Evolutionary conservation across 2,329 filamentous ascomycete genomes (phyloP).

Genomic region (Allantophomopsis cytisporea): DNA sequence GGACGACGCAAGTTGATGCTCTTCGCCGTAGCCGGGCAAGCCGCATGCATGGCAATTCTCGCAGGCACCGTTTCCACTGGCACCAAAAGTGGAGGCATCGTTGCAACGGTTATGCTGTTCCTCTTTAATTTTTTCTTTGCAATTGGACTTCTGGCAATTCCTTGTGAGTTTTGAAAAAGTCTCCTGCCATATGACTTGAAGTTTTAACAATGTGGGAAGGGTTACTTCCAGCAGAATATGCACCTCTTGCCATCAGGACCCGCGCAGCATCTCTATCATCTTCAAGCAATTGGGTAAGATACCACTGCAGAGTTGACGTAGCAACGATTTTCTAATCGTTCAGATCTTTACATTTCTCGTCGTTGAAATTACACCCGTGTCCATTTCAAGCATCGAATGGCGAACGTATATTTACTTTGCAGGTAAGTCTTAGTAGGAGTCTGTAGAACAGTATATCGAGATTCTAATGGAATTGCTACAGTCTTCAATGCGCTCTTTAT

Average conservation of each 20-base stretch:
- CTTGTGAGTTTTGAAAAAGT: too few relatives aligned
- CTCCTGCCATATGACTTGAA: too few relatives aligned
- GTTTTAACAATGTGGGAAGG: too few relatives aligned
- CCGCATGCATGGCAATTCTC: slow-evolving; percentile 38
- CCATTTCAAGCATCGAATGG: slow-evolving; percentile 17
- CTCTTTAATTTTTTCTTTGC: slow-evolving; percentile 35
- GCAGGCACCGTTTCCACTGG: slow-evolving; percentile 29
- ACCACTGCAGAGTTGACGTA: too few relatives aligned
- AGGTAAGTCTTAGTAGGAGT: slow-evolving; percentile 2
- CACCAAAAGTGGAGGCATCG: slow-evolving; percentile 24
- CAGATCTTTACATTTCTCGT: slow-evolving; percentile 14
- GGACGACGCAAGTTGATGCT: slow-evolving; percentile 46
- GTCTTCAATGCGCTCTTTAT: slow-evolving; percentile 6
- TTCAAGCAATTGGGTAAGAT: slow-evolving; percentile 19
- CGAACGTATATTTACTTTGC: slow-evolving; percentile 39
- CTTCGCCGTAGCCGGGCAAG: slow-evolving; percentile 23
- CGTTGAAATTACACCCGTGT: slow-evolving; percentile 19
- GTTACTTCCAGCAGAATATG: slow-evolving; percentile 40
- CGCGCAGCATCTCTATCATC: slow-evolving; percentile 23
- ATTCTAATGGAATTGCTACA: neutral
- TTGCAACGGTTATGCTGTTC: slow-evolving; percentile 19
- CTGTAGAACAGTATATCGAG: neutral
- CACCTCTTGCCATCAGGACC: slow-evolving; percentile 26
- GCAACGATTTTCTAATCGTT: neutral
- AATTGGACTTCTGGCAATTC: slow-evolving; percentile 31